Evolutionary conservation across 352 stramenopile species (phyloP).

Genomic region (Pythium folliculosum): DNA sequence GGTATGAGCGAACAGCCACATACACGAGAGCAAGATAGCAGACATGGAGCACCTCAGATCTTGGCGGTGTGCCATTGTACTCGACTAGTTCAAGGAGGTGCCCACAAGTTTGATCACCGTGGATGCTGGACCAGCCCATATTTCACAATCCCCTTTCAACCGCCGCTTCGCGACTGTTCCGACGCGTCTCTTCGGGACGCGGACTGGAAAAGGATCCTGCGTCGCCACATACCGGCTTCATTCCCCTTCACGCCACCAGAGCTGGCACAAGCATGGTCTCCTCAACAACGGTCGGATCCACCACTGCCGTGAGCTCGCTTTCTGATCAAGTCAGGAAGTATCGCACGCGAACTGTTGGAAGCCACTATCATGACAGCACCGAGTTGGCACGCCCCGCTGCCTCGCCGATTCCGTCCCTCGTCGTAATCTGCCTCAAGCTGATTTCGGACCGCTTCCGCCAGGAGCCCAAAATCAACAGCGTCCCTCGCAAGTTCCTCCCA

Average conservation of each 20-base stretch:
- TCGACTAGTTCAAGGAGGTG: too few species aligned
- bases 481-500: slow-evolving; percentile 79
- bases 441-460: slow-evolving; percentile 76
- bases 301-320: slow-evolving; percentile 65
- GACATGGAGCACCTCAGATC: too few species aligned
- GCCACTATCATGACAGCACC: slow-evolving; percentile 34
- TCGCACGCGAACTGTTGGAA: slow-evolving; percentile 55
- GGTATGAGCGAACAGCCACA: too few species aligned
- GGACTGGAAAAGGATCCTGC: too few species aligned
- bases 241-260: not conserved
- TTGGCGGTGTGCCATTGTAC: too few species aligned
- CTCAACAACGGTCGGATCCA: slow-evolving; percentile 59
- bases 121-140: not conserved
- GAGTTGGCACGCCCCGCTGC: slow-evolving; percentile 15
- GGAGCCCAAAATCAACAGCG: slow-evolving; percentile 66
- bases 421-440: slow-evolving; percentile 77
- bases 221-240: not conserved
- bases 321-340: slow-evolving; percentile 87
- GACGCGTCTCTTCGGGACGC: not conserved
- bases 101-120: too few species aligned
- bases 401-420: slow-evolving; percentile 48
- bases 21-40: too few species aligned
- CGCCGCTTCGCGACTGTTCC: slow-evolving; percentile 10
- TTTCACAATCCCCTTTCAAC: slow-evolving; percentile 3
- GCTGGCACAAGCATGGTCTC: slow-evolving; percentile 47